Base-by-base conservation (phyloP, 345 rosid genomes). In the Citrus sp. region DNA sequence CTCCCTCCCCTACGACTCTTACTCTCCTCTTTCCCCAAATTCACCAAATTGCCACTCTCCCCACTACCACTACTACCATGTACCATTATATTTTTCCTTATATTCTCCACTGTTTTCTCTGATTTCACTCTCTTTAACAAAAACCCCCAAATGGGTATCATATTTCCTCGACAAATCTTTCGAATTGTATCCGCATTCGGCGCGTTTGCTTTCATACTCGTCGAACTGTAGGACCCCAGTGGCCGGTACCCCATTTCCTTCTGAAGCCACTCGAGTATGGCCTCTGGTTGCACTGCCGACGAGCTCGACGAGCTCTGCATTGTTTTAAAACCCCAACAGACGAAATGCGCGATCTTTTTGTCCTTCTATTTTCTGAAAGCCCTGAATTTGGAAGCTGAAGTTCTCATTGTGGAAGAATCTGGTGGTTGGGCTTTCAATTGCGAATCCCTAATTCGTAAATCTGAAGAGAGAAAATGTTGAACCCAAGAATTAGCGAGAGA, bases 241-340 rank as follows among this genome's bases (percentile, higher is more conserved):
- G 97, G 92, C 74, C 94, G 79, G 75, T 95, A 93, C 27, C 93
- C 92, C 97, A 95, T 93, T 80, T 95, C 98, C 85, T 90, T 93
- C 69, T 90, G 93, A 58, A 93, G 81, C 98, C 97, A 95, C 79
- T 92, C 95, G 55, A 89, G 69, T 42, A 93, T 93, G 32, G 87
- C 94, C 81, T 93, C 95, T 34, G 98, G 91, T 68, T 90, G 90
- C 69, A 87, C 91, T 73, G 84, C 64, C 8, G 80, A 67, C 30
- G 79, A 81, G 84, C 78, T 84, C 79, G 85, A 34, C 60, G 78
- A 80, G 81, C 85, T 81, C 88, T 81, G 85, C 91, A 88, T 86
- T 79, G 34, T 76, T 25, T 21, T 7, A 27, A 49, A 4, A 13
- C 18, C 59, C 63, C 25, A n/a, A 75, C 28, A 30, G 21, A 35